Conservation (phyloP, 306 rosid genomes). For the Myrica gale region DNA sequence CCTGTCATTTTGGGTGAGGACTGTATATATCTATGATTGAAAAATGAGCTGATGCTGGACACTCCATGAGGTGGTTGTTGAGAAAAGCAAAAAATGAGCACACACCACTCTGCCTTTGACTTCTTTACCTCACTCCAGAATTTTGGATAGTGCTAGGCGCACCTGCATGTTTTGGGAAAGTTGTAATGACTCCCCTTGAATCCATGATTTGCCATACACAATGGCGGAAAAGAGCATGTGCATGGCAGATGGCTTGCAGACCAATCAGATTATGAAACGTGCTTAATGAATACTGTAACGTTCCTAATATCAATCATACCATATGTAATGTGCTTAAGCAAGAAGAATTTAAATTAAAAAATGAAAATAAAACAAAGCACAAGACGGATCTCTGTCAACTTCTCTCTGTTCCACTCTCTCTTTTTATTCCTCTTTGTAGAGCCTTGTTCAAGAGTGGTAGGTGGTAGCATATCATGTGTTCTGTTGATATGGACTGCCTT, state of each 20-base stretch:
- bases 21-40: not conserved
- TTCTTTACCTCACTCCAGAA: too few relatives aligned
- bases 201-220: too few relatives aligned
- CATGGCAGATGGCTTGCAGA: not conserved
- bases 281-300: not conserved
- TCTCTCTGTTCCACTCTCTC: not conserved
- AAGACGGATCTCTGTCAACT: not conserved
- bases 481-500: slow-evolving; percentile 19
- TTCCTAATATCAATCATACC: too few relatives aligned
- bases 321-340: too few relatives aligned
- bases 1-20: not conserved
- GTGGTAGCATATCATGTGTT: not conserved
- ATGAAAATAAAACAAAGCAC: not conserved
- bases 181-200: too few relatives aligned
- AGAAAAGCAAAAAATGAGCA: not conserved
- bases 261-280: not conserved
- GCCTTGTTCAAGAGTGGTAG: not conserved
- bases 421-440: too few relatives aligned
- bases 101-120: not conserved
- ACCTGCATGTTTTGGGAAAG: not conserved
- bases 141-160: not conserved
- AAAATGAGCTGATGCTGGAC: not conserved
- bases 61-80: not conserved
- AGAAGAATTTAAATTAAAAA: too few relatives aligned
- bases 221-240: too few relatives aligned